Evolutionary conservation across 768 basidiomycete species (phyloP).

Genomic region (Brasilioporus rufonigricans): DNA sequence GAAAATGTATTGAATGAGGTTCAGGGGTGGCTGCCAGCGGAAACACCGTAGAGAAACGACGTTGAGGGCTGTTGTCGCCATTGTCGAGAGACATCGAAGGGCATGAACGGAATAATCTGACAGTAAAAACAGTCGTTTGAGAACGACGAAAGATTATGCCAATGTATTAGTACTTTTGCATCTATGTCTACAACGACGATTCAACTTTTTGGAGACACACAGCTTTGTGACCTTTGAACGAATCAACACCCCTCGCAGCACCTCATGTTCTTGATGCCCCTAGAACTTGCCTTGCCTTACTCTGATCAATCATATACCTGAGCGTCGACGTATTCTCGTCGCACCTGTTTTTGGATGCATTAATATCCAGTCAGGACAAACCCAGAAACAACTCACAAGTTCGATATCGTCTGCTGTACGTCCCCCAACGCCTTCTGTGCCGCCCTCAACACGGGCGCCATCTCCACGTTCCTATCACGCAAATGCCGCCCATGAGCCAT

Average conservation of each 20-base stretch:
- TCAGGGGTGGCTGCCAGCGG: constrained; percentile 10
- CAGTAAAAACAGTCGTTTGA: not conserved
- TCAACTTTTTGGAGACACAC: not conserved
- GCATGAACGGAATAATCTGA: not conserved
- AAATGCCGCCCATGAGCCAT: constrained; percentile 81
- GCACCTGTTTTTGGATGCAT: constrained; percentile 52
- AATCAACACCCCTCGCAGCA: not conserved
- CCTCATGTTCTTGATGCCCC: not conserved
- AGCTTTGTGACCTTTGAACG: not conserved
- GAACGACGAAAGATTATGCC: constrained; percentile 11
- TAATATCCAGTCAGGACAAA: not conserved
- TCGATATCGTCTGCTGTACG: constrained; percentile 74
- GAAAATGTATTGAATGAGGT: not conserved
- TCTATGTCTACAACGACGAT: constrained; percentile 9
- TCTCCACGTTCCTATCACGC: constrained; percentile 68
- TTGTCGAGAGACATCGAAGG: not conserved
- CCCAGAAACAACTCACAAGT: constrained; percentile 58
- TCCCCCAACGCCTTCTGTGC: constrained; percentile 81
- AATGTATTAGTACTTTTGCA: constrained; percentile 25
- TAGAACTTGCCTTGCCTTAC: constrained; percentile 37
- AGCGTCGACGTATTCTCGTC: constrained; percentile 84
- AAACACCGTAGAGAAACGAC: constrained; percentile 24
- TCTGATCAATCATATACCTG: constrained; percentile 75
- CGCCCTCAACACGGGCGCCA: constrained; percentile 76
- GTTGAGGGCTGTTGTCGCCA: constrained; percentile 9